Evolutionary conservation across 2,329 filamentous ascomycete species (phyloP).

Genomic region (Sarocladium kiliense): DNA sequence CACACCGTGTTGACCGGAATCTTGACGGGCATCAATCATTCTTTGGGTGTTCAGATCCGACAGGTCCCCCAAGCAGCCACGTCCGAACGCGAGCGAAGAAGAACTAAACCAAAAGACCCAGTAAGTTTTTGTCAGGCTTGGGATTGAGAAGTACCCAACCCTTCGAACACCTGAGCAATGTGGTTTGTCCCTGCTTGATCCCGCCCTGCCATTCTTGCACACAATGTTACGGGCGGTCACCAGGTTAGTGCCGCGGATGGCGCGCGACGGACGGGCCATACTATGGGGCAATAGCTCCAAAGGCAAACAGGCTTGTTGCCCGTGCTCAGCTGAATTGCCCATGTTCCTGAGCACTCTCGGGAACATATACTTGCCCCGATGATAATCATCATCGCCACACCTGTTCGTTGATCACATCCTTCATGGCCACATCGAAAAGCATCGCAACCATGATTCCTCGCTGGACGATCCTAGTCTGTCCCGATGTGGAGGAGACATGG

Average conservation of each 20-base stretch:
- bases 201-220: neutral
- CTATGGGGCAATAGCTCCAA: constrained; percentile 1
- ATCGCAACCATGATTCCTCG: too few species aligned
- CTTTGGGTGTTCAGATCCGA: constrained; percentile 6
- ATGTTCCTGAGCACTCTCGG: neutral
- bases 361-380: too few species aligned
- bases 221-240: neutral
- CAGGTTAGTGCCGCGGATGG: constrained; percentile 7
- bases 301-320: neutral
- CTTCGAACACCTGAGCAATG: too few species aligned
- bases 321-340: neutral
- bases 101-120: neutral
- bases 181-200: neutral
- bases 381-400: too few species aligned
- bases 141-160: too few species aligned
- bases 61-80: neutral
- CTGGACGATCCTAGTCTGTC: neutral
- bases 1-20: constrained; percentile 7
- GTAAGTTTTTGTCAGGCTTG: neutral
- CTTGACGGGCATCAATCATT: neutral
- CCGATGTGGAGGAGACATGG: neutral
- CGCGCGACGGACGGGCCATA: constrained; percentile 2
- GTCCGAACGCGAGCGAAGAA: neutral
- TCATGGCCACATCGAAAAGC: too few species aligned
- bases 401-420: too few species aligned